Conservation (phyloP, 805 yeast species). For the Tetrapisispora fleetii region DNA sequence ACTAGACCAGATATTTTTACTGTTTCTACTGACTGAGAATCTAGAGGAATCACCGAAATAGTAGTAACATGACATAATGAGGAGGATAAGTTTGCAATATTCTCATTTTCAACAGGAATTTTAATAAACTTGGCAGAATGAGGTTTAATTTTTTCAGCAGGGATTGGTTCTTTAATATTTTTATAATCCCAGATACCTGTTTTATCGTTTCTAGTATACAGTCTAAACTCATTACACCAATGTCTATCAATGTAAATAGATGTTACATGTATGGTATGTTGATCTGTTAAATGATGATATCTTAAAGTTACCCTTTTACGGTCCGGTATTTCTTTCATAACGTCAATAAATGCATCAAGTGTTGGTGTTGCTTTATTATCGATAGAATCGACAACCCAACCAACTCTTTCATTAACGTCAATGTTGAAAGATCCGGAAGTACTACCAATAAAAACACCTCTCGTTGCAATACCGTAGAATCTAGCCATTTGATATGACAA, state of each 20-base stretch:
- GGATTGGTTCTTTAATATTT: conserved; percentile 45
- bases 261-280: conserved; percentile 62
- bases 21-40: conserved; percentile 57
- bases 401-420: conserved; percentile 48
- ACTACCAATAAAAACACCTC: conserved; percentile 71
- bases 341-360: conserved; percentile 65
- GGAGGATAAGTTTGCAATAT: conserved; percentile 47
- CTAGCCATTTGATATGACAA: conserved; percentile 85
- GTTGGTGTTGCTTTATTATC: conserved; percentile 69
- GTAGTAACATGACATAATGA: conserved; percentile 66
- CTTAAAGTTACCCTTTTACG: conserved; percentile 57
- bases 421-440: conserved; percentile 69
- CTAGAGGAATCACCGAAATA: conserved; percentile 59
- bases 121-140: conserved; percentile 63
- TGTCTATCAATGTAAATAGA: conserved; percentile 72
- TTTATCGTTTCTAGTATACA: conserved; percentile 52
- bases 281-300: conserved; percentile 70
- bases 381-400: conserved; percentile 74
- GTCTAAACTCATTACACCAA: conserved; percentile 64
- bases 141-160: conserved; percentile 42
- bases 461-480: conserved; percentile 70
- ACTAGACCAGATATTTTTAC: conserved; percentile 68
- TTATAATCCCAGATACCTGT: conserved; percentile 51
- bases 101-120: conserved; percentile 46
- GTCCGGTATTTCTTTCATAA: conserved; percentile 72